A percentile compares a stretch with the other conserved stretches of the same genome.
Evolutionary conservation across 2,329 filamentous ascomycete genomes (phyloP).

Genomic region (Beauveria australis): DNA sequence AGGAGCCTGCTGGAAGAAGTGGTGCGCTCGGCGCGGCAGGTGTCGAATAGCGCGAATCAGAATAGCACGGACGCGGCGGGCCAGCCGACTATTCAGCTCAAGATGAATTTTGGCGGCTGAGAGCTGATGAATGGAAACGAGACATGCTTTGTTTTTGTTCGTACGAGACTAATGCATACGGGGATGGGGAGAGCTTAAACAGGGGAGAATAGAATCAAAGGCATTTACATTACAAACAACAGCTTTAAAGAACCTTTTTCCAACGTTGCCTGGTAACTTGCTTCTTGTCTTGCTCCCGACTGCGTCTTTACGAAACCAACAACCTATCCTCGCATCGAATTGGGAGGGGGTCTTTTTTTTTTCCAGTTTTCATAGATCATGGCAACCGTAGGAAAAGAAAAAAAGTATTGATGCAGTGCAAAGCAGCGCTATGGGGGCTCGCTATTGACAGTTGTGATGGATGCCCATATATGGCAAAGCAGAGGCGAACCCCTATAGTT

Average conservation of each 20-base stretch:
- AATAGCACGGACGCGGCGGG: slow-evolving; percentile 35
- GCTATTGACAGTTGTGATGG: too few relatives aligned
- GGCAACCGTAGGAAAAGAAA: too few relatives aligned
- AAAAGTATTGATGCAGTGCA: too few relatives aligned
- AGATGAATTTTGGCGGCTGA: slow-evolving; percentile 74
- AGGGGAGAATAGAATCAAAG: neutral
- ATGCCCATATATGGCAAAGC: too few relatives aligned
- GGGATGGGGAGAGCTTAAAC: neutral
- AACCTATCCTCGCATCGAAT: too few relatives aligned
- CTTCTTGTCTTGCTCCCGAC: neutral
- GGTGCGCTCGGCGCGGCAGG: slow-evolving; percentile 55
- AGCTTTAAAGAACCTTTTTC: neutral
- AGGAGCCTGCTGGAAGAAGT: slow-evolving; percentile 75
- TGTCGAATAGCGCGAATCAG: slow-evolving; percentile 31
- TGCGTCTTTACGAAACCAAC: neutral
- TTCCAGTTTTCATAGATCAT: too few relatives aligned
- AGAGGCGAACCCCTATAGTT: neutral
- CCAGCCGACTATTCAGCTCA: slow-evolving; percentile 80
- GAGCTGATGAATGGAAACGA: slow-evolving; percentile 10
- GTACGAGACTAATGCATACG: neutral
- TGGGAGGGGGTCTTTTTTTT: too few relatives aligned
- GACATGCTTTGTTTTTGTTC: neutral
- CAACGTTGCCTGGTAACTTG: too few relatives aligned
- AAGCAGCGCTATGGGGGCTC: too few relatives aligned
- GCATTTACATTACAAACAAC: neutral